These are phyloP conservation scores for Chionographis japonica DNA, from an alignment of 106 monocot species.

Conservation along the genomic window DNA sequence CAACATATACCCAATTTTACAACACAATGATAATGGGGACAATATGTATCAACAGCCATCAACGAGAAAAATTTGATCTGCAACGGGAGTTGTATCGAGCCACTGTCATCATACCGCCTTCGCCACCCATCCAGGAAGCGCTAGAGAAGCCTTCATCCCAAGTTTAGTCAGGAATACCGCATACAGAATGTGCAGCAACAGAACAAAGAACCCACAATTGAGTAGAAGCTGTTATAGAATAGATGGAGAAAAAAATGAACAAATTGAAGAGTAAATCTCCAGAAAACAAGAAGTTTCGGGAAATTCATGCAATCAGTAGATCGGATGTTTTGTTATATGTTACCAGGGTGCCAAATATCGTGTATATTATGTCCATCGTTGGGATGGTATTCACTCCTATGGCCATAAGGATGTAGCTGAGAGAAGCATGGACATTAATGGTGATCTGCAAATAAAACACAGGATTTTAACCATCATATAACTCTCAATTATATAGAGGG, in stretches of 20 bases:
- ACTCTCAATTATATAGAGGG: no score
- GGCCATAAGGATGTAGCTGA: constrained; percentile 55
- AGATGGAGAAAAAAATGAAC: not conserved
- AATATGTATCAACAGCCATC: no score
- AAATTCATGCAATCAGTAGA: not conserved
- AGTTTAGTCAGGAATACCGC: constrained; percentile 71
- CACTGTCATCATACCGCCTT: constrained; percentile 35
- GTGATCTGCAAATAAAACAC: constrained; percentile 60
- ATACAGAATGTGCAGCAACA: constrained; percentile 90
- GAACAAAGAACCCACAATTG: constrained; percentile 80
- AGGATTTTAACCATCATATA: no score
- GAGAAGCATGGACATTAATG: constrained; percentile 73
- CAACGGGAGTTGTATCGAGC: no score
- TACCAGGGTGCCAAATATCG: constrained; percentile 76
- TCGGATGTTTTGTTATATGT: constrained; percentile 1
- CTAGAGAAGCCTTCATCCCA: constrained; percentile 70
- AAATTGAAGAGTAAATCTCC: not conserved
- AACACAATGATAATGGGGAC: not conserved
- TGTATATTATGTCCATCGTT: constrained; percentile 70
- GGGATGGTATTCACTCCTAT: constrained; percentile 62
- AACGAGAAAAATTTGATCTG: no score
- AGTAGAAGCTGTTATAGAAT: constrained; percentile 51
- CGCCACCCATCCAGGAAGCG: constrained; percentile 68
- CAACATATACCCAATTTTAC: not conserved
- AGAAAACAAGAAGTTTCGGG: not conserved